Base-by-base conservation (phyloP, 306 rosid species). In the Cicer cuneatum region DNA sequence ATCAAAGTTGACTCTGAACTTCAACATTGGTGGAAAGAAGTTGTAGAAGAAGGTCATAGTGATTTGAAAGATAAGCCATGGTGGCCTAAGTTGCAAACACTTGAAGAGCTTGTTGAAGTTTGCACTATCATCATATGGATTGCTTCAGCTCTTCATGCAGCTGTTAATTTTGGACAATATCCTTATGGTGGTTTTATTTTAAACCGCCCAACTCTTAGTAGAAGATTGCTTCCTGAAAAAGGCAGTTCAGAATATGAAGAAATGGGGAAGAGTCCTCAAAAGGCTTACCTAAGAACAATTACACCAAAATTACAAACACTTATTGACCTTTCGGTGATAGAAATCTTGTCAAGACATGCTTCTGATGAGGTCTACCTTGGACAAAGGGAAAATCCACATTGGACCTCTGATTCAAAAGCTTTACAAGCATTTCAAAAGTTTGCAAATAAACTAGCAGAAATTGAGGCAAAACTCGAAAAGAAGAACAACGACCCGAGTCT, bases 1-100 rank as follows among this genome's bases (percentile, higher is more conserved):
- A 81, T 92, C 1, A 79, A 63, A 68, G 56, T 5, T 3, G 96
- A 92, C 41, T 1, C 57, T 3, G 96, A 92, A 49, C 93, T 92
- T 45, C 97, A 89, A 51, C 46, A 73, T 6, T 89, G 93, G 96
- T 92, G 97, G 97, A 92, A 86, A 74, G 97, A 92, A 72, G 86
- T 79, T 6, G 78, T 80, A 45, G 91, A 85, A 60, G 81, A 40
- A 37, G 97, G 97, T 13, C 97, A 92, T 19, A 84, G 86, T 1
- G 96, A 92, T 82, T 80, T 85, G 79, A 86, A 86, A 79, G 80
- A 86, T 1, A 81, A 89, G 72, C 77, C 90, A 8, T 89, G 97
- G 97, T 92, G 97, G 97, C 91, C 96, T 2, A 83, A 85, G 77
- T 61, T 92, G 89, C 88, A 86, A 35, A 81, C 89, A 16, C 7